phyloP scores from a whole-genome alignment of 331 rosid genomes.

The Malus hybrid region DNA sequence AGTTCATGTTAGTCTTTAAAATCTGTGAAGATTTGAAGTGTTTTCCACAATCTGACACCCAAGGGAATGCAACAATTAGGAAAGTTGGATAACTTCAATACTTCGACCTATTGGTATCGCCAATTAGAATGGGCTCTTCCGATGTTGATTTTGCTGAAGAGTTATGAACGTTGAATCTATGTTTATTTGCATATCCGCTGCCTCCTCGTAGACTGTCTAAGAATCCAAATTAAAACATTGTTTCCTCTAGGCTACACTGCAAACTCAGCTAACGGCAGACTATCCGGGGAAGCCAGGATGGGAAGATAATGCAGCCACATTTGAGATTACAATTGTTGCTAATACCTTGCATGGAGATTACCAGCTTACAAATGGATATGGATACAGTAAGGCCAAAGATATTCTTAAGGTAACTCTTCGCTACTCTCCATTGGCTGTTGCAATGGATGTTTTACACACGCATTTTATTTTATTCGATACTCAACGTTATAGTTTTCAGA shows the following conservation, averaged over 20 bases:
- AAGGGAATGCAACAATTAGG: background rate
- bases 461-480: too few species aligned
- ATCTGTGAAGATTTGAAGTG: background rate
- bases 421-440: background rate
- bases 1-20: background rate
- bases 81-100: background rate
- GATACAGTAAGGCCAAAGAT: slow-evolving; percentile 46
- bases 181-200: too few species aligned
- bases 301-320: slow-evolving; percentile 80
- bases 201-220: too few species aligned
- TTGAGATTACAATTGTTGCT: slow-evolving; percentile 54
- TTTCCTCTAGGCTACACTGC: slow-evolving; percentile 37
- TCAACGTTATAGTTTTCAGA: background rate
- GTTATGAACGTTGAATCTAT: background rate
- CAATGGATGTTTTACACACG: background rate
- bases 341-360: slow-evolving; percentile 80
- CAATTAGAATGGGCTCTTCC: background rate
- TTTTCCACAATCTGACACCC: background rate
- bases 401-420: slow-evolving; percentile 54
- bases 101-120: background rate
- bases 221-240: slow-evolving; percentile 9
- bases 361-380: slow-evolving; percentile 89
- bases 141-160: background rate
- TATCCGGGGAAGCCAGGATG: slow-evolving; percentile 79
- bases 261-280: slow-evolving; percentile 59